Evolutionary conservation across 2,329 filamentous ascomycete species (phyloP), one percentile per base, ranked within the genome.

Genomic region (Byssoonygena ceratinophila): DNA sequence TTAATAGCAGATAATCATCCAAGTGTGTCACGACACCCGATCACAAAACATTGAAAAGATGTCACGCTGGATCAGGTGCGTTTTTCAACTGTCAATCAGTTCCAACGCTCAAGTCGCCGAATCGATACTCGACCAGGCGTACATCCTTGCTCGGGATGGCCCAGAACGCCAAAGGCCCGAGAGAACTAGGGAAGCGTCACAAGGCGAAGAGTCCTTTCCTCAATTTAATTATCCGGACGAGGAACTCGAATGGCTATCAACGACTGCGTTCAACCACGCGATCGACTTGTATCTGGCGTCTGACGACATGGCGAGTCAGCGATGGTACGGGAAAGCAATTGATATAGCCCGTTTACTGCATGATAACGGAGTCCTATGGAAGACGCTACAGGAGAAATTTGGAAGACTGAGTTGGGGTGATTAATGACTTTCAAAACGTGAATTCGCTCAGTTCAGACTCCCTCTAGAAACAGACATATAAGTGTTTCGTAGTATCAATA

Each of bases 41-140:
- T 66, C 81, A 1, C 75, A 81, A 16, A 61, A 66, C 0, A 80
- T 82, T 41, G 76, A 84, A 0, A 82, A 80, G 59, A 71, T 94
- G 0, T 79, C 85, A 6, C 84, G 84, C 60, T 94, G 92, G 71
- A 78, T 91, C 43, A 80, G 87, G 1, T 89, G 85, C 59, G 73
- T 92, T 1, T 85, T 91, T 58, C 83, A 85, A 56, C 73, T 81
- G 0, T 77, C 84, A 0, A 68, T 89, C 0, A 71, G 77, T 1
- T 70, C 51, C 4, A 61, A 62, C 20, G 51, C 60, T 31, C n/a
- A 52, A 6, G 57, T 65, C n/a, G 65, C 68, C 7, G 64, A 68
- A 48, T 60, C 53, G 1, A 58, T 70, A 14, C 60, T 70, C 20
- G 62, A 67, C n/a, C 65, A 68, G 53, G 62, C 64, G 9, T 57